Base-by-base conservation (phyloP, 805 yeast genomes). In the Yarrowia sp. region DNA sequence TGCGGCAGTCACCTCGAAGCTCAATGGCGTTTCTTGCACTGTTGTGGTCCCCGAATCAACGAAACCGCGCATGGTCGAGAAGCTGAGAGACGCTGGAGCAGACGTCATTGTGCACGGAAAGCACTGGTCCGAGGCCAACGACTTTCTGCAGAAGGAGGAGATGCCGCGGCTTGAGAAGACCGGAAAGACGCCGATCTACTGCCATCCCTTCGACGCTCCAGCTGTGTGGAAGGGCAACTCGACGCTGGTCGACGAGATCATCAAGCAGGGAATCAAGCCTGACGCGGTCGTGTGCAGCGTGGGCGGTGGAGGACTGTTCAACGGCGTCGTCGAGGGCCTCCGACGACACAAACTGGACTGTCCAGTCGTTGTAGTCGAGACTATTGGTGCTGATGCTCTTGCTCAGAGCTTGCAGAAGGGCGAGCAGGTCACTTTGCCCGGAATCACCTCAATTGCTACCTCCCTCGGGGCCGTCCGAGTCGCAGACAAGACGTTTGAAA, bases 161-260 rank as follows among this genome's bases (percentile, higher is more conserved):
- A 85, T 82, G 69, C 94, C 96, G 63, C 88, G 86, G 49, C 41
- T 63, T 10, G 61, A 42, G 5, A 62, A 59, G 13, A 27, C 35
- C 0, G 69, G 60, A 8, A 96, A 87, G 68, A 87, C 87, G 55
- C 79, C 89, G 25, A 90, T 96, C 16, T 92, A 90, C 71, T 81
- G 79, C 63, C 97, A 97, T 24, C 97, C 97, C 0, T 92, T 89
- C 71, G 92, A 92, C 70, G 96, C 89, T 70, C 97, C 97, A 2
- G 84, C 84, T 65, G 93, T 92, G 65, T 88, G 93, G 77, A 96
- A 96, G 6, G 97, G 97, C n/a, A 96, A 92, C 74, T 96, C 96
- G 63, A 88, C 96, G 31, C 81, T 90, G 64, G 94, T 96, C 1
- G 83, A 88, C 80, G 97, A 92, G 75, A 76, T 92, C 25, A 76